Percentiles rank a stretch among this genome's conserved stretches.
Evolutionary conservation across 2,329 filamentous ascomycete species (phyloP).

Genomic region (Neofusicoccum ribis): DNA sequence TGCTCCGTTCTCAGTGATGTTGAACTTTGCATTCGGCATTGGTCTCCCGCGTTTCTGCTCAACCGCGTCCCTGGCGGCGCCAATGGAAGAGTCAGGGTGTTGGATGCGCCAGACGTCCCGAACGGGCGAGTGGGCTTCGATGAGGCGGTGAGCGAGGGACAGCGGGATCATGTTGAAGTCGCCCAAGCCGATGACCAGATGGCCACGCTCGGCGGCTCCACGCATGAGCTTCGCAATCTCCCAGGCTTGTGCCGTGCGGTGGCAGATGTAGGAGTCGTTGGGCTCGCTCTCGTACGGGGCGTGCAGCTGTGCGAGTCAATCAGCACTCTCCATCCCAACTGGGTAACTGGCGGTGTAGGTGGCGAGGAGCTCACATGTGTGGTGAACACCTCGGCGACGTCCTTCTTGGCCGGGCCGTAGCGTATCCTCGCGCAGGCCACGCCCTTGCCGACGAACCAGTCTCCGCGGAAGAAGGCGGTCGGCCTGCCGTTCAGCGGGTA

Average conservation of each 20-base stretch:
- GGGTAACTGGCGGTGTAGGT: constrained; percentile 2
- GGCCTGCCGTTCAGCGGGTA: constrained; percentile 94
- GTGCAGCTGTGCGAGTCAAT: constrained; percentile 62
- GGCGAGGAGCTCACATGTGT: constrained; percentile 63
- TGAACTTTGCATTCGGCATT: constrained; percentile 74
- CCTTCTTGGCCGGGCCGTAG: constrained; percentile 62
- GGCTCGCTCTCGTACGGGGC: constrained; percentile 81
- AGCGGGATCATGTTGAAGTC: constrained; percentile 97
- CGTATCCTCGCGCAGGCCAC: constrained; percentile 80
- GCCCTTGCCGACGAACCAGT: constrained; percentile 96
- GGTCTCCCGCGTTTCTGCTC: constrained; percentile 67
- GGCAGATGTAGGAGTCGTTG: constrained; percentile 83
- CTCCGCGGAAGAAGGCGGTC: constrained; percentile 88
- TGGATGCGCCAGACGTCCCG: constrained; percentile 81
- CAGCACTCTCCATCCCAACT: neutral
- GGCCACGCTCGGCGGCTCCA: constrained; percentile 74
- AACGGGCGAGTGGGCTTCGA: constrained; percentile 75
- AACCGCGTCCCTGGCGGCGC: constrained; percentile 65
- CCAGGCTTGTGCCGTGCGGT: constrained; percentile 92
- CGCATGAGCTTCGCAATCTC: constrained; percentile 88
- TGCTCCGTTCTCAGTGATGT: constrained; percentile 76
- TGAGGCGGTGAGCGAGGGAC: constrained; percentile 79
- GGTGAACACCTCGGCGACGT: constrained; percentile 85
- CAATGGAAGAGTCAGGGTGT: constrained; percentile 81
- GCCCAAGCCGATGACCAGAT: constrained; percentile 81